Base-by-base conservation (phyloP, 306 rosid species). In the Sechiopsis laciniata region DNA sequence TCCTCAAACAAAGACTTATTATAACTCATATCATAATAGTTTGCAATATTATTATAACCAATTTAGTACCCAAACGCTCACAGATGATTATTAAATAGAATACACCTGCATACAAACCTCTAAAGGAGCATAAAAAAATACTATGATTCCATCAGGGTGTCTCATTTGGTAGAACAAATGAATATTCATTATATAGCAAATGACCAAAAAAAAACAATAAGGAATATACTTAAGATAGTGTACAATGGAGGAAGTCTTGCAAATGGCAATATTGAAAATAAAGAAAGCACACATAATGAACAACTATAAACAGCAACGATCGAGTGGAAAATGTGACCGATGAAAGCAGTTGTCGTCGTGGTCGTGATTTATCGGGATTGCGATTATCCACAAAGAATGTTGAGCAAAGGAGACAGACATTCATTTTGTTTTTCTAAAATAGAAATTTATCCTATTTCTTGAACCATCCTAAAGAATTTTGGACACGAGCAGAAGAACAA, bases 401-500 rank as follows among this genome's bases (percentile, higher is more conserved):
- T 65, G 54, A 42, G 55, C 54, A 42, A 65, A 42, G 71, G 71
- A 42, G 32, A 19, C 71, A 17, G 71, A 19, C 32, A 17, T 10
- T 26, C 32, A 19, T 42, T 19, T 42, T 19, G 6, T 78, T 82
- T 74, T 32, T 79, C 21, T 70, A 48, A 29, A 66, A 53, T 73
- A 69, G 37, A 32, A 32, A 32, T 32, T 3, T 32, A 32, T 32
- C 37, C 37, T 32, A 32, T 32, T 32, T 32, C 37, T 32, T 32
- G 37, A 32, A 32, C 37, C 37, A 32, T 32, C 37, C 37, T 32
- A 32, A 32, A 32, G 37, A 32, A 32, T 1, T 32, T 32, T 32
- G 37, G 37, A 32, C 37, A 75, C 82, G 58, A 68, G 76, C 78
- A 76, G 97, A 93, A 2, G 89, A 81, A 81, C 98, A 93, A 55